Evolutionary conservation across 768 basidiomycete genomes (phyloP), one percentile per base, ranked within the genome.

Genomic region (Rhizopogon roseolus): DNA sequence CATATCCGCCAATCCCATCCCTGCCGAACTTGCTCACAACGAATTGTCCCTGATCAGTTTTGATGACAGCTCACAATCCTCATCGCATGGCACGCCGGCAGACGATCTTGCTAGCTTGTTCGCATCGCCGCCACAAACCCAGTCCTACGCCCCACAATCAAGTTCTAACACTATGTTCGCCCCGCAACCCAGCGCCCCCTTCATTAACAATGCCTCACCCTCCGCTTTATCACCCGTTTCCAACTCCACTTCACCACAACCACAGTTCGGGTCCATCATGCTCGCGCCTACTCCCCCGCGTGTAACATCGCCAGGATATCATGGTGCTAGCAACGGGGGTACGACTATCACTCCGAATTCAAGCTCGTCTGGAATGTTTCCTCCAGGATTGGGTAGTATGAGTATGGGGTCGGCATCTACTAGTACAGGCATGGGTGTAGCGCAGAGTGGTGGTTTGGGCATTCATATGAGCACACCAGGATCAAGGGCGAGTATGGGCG

Each of bases 11-110:
- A 6, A 81, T 90, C 54, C 90, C 88, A 4, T 65, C 76, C 4
- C 82, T 88, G 61, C 70, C 82, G 27, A 72, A 75, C 43, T 68
- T 66, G 63, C 13, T 63, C 72, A 34, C 50, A 57, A 58, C 19
- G 71, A 69, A 34, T 52, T 71, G 5, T 89, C 88, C 1, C 76
- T 93, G 51, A 92, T 93, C 62, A 90, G 92, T 69, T 77, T 93
- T 57, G 88, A 92, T 61, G 89, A 90, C 39, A 66, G 57, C 17
- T 50, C 56, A 29, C 62, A 52, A 19, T 61, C 38, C 50, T 64
- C 49, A 28, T 60, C 46, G 3, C 19, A 61, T 22, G 53, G 60
- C 13, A 62, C 66, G 16, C 60, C 71, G 1, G 70, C 61, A 51
- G 76, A 84, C 63, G 90, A 92, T 55, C 74, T 93, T 8, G 79